phyloP scores from a whole-genome alignment of 495 filamentous ascomycete species.

The Aspergillus avenaceus region DNA sequence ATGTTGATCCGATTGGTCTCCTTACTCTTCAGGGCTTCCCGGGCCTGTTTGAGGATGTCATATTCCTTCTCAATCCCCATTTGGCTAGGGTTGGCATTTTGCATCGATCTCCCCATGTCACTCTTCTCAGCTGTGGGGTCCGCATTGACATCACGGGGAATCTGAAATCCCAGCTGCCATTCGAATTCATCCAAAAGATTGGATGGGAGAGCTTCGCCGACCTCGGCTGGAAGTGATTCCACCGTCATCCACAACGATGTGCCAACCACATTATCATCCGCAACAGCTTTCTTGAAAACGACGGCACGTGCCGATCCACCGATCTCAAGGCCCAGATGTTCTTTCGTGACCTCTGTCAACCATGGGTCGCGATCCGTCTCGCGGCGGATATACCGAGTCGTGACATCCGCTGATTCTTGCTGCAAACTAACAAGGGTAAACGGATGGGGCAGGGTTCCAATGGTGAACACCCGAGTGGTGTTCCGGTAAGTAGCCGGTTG shows the following conservation, averaged over 20 bases:
- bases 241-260: slow-evolving; percentile 78
- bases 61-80: slow-evolving; percentile 52
- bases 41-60: slow-evolving; percentile 57
- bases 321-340: slow-evolving; percentile 57
- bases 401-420: slow-evolving; percentile 48
- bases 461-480: slow-evolving; percentile 63
- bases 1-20: slow-evolving; percentile 34
- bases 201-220: slow-evolving; percentile 36
- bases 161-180: slow-evolving; percentile 84
- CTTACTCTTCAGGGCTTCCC: slow-evolving; percentile 45
- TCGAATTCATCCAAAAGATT: slow-evolving; percentile 61
- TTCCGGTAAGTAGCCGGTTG: slow-evolving; percentile 59
- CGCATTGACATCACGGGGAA: slow-evolving; percentile 54
- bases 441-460: slow-evolving; percentile 86
- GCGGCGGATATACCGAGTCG: slow-evolving; percentile 66
- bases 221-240: slow-evolving; percentile 51
- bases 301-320: slow-evolving; percentile 61
- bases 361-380: slow-evolving; percentile 75
- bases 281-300: slow-evolving; percentile 78
- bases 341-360: slow-evolving; percentile 68
- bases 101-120: slow-evolving; percentile 30
- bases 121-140: slow-evolving; percentile 52
- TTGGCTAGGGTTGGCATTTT: slow-evolving; percentile 40
- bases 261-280: slow-evolving; percentile 52
- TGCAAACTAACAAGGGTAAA: slow-evolving; percentile 71